Evolutionary conservation across 768 basidiomycete species (phyloP), one percentile per base, ranked within the genome.

Genomic region (Filobasidium floriforme): DNA sequence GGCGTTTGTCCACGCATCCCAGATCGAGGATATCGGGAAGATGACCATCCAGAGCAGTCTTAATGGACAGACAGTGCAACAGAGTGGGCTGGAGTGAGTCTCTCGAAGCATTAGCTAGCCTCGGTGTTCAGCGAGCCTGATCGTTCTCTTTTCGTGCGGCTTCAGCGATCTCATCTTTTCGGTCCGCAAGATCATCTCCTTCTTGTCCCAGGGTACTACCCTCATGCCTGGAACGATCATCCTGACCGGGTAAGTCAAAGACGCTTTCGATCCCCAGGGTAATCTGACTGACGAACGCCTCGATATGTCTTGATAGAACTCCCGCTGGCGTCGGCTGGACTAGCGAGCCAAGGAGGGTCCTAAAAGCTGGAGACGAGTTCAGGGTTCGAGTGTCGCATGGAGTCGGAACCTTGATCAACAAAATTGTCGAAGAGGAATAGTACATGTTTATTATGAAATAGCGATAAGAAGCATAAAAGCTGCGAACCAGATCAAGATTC

Each of bases 121-220:
- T 44, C 37, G 41, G 24, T 43, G 54, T 19, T 54, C 60, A 14
- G 3, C 55, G n/a, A n/a, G n/a, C n/a, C n/a, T n/a, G n/a, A n/a
- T n/a, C n/a, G n/a, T n/a, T n/a, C n/a, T n/a, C n/a, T n/a, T n/a
- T n/a, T n/a, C n/a, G n/a, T n/a, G n/a, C 41, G 0, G 41, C 60
- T 28, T 73, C 32, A 92, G 90, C 60, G 84, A 88, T 68, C 88
- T 90, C 73, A 88, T 93, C 64, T 93, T 92, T 81, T 85, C 79
- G 69, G 84, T 91, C 44, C 85, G 85, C 51, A 83, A 87, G 74
- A 89, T 89, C 0, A 81, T 79, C 43, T 73, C 79, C 3, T 76
- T 75, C 72, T 69, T 79, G 29, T 78, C 78, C 0, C 76, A 80
- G 62, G 80, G 80, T 0, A 79, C 80, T 1, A 80, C 79, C 0